Percentiles rank a stretch among this genome's conserved stretches.
phyloP scores from a whole-genome alignment of 108 stramenopile species.

The Phaeodactylum tricornutum region DNA sequence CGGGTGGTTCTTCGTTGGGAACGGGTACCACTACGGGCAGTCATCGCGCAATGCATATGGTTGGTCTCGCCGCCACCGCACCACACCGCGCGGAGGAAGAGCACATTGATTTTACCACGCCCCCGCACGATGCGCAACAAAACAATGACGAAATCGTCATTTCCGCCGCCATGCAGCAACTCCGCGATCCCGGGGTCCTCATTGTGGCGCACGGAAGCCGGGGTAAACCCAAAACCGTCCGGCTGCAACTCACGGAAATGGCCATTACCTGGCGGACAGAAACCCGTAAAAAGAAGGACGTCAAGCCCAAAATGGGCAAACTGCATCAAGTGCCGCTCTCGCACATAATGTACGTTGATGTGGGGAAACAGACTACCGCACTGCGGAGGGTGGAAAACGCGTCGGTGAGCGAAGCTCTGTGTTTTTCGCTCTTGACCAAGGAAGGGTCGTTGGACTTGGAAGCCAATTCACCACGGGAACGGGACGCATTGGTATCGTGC shows the following conservation, averaged over 20 bases:
- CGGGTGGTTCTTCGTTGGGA: neutral
- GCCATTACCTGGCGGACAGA: constrained; percentile 82
- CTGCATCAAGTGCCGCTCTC: constrained; percentile 73
- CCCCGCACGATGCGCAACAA: constrained; percentile 3
- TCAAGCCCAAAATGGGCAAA: constrained; percentile 69
- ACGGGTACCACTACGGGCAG: neutral
- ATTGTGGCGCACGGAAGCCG: constrained; percentile 75
- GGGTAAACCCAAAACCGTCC: constrained; percentile 80
- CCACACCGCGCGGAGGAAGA: neutral
- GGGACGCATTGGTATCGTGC: constrained; percentile 75
- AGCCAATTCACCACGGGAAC: constrained; percentile 61
- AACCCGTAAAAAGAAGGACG: constrained; percentile 52
- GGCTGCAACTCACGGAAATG: constrained; percentile 60
- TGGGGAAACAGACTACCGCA: constrained; percentile 81
- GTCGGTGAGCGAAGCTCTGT: constrained; percentile 49
- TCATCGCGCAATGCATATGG: neutral
- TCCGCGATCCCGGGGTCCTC: constrained; percentile 66
- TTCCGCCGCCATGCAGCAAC: constrained; percentile 77
- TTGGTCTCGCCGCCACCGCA: neutral
- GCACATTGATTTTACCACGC: neutral
- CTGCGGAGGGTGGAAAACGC: constrained; percentile 79
- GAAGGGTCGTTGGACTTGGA: constrained; percentile 79
- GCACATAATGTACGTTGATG: constrained; percentile 85
- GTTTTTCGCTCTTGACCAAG: constrained; percentile 79
- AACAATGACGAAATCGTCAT: constrained; percentile 72